Evolutionary conservation across 768 basidiomycete genomes (phyloP).

Genomic region (Termitomyces heimii): DNA sequence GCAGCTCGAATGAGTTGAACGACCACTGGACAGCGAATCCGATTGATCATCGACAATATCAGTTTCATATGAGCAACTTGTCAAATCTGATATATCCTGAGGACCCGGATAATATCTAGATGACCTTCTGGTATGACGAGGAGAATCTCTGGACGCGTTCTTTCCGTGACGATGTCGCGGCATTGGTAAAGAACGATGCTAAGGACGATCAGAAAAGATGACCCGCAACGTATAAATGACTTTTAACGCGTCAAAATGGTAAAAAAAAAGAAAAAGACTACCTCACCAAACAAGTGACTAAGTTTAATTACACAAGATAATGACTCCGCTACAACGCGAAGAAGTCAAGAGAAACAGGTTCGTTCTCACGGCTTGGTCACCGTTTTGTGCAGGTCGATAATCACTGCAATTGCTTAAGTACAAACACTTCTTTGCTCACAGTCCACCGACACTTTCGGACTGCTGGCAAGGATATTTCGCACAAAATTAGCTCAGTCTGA

Average conservation of each 20-base stretch:
- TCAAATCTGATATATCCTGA: conserved; percentile 1
- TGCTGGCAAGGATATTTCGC: neutral
- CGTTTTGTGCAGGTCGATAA: neutral
- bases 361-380: conserved; percentile 3
- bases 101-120: neutral
- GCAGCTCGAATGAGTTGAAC: neutral
- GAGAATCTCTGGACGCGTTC: neutral
- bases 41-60: neutral
- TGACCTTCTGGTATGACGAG: neutral
- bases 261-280: neutral
- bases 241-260: conserved; percentile 2
- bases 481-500: neutral
- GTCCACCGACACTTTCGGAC: neutral
- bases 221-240: neutral
- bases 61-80: neutral
- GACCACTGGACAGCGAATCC: neutral
- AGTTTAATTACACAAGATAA: neutral
- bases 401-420: neutral
- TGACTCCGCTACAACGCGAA: neutral
- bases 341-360: neutral
- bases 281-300: neutral
- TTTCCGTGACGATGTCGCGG: neutral
- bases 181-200: neutral
- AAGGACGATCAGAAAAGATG: neutral
- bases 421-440: neutral